Evolutionary conservation across 208 protist genomes (phyloP).

Genomic region (Crithidia sp.): DNA sequence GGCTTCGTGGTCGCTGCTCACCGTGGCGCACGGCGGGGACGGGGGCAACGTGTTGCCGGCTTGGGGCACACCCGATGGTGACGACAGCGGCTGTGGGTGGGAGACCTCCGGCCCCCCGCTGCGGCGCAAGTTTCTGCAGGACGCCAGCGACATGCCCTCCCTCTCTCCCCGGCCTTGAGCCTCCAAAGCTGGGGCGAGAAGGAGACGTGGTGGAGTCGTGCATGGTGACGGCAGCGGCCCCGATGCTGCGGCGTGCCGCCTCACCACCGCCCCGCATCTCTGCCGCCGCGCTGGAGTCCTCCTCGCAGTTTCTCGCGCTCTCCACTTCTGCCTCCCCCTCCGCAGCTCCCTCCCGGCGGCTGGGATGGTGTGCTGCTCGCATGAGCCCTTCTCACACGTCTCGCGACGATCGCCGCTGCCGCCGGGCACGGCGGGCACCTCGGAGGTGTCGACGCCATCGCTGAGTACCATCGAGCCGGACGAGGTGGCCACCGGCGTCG

Average conservation of each 20-base stretch:
- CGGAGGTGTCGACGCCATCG: not conserved
- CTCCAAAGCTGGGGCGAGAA: not conserved
- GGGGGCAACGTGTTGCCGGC: not conserved
- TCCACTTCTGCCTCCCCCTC: slow-evolving; percentile 3
- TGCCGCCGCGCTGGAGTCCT: slow-evolving; percentile 18
- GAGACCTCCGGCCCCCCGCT: too few species aligned
- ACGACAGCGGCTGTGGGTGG: not conserved
- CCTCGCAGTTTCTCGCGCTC: slow-evolving; percentile 21
- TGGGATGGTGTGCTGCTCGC: not conserved
- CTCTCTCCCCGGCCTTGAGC: not conserved
- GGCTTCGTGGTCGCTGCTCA: not conserved
- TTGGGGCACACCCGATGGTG: not conserved
- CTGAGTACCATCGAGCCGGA: not conserved
- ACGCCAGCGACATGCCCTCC: not conserved
- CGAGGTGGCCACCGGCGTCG: not conserved
- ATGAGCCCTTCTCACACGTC: slow-evolving; percentile 21
- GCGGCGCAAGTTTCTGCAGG: not conserved
- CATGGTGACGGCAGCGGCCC: not conserved
- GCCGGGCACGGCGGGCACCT: not conserved
- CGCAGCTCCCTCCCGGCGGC: not conserved
- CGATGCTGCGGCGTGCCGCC: not conserved
- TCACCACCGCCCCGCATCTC: slow-evolving; percentile 7
- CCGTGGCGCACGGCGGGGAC: not conserved
- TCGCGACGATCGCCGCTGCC: not conserved
- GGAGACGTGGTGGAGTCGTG: not conserved